These are phyloP conservation scores for Eucalyptus grandis DNA, from an alignment of 345 rosid species.

Conservation along the genomic window DNA sequence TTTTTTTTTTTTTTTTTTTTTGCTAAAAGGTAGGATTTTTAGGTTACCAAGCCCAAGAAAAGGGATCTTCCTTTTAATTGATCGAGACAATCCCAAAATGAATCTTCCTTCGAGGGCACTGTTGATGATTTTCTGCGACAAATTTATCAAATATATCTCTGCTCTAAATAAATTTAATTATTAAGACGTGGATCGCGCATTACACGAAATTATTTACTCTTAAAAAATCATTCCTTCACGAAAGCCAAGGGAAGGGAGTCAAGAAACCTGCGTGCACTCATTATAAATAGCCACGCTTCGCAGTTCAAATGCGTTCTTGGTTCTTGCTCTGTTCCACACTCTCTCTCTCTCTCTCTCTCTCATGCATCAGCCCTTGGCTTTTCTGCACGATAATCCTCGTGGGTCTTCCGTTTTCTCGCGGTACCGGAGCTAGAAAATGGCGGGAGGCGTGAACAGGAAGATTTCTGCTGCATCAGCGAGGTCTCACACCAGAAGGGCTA, in stretches of 20 bases:
- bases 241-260: neutral
- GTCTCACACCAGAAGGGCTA: slow-evolving; percentile 42
- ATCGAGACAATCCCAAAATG: no score
- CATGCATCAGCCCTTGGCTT: neutral
- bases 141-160: neutral
- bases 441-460: slow-evolving; percentile 35
- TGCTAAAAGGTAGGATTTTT: no score
- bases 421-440: neutral
- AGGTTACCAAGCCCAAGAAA: no score
- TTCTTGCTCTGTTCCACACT: neutral
- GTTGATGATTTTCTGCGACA: neutral
- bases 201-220: neutral
- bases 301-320: neutral
- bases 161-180: neutral
- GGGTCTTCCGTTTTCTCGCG: neutral
- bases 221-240: neutral
- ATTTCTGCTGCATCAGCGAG: slow-evolving; percentile 54
- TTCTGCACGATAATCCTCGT: neutral
- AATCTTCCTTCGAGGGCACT: no score
- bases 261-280: neutral
- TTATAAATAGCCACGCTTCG: no score
- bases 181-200: neutral
- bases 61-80: no score
- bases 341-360: neutral
- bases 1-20: no score